A percentile compares a stretch with the other conserved stretches of the same genome.
These are phyloP conservation scores for Berkeleyomyces basicola DNA, from an alignment of 2,329 filamentous ascomycete genomes.

Conservation along the genomic window DNA sequence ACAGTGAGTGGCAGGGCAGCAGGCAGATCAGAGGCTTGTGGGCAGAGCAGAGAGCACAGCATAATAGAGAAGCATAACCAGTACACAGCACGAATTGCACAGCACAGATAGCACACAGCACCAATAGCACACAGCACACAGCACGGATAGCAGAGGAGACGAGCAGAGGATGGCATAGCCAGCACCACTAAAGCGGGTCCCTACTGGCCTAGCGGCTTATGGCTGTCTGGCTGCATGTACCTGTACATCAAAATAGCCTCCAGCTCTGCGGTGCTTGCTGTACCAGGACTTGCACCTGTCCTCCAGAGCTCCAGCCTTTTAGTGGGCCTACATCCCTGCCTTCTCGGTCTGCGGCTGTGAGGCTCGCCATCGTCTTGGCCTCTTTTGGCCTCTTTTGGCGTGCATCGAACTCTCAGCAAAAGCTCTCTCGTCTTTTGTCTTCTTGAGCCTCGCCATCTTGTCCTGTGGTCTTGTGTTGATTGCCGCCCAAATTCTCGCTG, in stretches of 20 bases:
- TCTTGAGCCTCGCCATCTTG: background rate
- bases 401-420: background rate
- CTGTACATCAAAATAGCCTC: background rate
- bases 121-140: no score
- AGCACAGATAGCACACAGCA: no score
- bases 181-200: no score
- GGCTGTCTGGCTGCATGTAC: no score
- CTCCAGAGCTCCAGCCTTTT: background rate
- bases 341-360: background rate
- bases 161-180: no score
- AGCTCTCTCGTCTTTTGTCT: background rate
- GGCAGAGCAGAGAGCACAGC: no score
- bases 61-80: background rate
- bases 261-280: background rate
- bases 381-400: background rate
- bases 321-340: background rate
- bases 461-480: background rate
- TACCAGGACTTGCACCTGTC: background rate
- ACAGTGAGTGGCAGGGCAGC: background rate
- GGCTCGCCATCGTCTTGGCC: background rate
- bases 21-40: background rate
- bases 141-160: no score
- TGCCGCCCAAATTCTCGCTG: background rate
- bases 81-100: no score
- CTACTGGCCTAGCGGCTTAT: no score